Conservation (phyloP, 257 asterid species). For the Solanum infundibuliforme region DNA sequence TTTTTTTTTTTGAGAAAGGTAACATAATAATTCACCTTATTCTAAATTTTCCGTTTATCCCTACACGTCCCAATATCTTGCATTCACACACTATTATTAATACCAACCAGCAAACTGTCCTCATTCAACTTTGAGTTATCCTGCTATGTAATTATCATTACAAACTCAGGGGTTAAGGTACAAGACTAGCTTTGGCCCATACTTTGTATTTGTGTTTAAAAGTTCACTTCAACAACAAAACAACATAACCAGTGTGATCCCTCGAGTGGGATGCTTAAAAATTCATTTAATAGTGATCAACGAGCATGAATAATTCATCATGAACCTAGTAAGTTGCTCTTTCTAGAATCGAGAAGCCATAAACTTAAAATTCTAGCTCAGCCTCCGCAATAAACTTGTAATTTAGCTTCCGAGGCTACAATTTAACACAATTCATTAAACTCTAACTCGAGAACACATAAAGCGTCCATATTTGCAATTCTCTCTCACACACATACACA, state of each 20-base stretch:
- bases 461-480: background rate
- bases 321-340: background rate
- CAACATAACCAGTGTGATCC: background rate
- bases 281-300: background rate
- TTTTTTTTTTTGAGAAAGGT: too few species aligned
- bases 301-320: background rate
- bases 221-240: background rate
- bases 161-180: background rate
- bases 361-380: background rate
- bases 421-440: background rate
- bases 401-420: background rate
- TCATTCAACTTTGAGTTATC: background rate
- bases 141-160: background rate
- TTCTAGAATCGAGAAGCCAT: background rate
- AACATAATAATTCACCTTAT: background rate
- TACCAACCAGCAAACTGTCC: background rate
- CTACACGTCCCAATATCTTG: background rate
- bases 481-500: background rate
- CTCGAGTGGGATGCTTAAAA: background rate
- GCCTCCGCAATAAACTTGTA: background rate
- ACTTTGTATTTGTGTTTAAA: background rate
- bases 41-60: background rate
- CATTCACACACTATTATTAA: background rate
- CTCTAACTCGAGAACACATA: background rate
- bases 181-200: background rate